phyloP scores from a whole-genome alignment of 83 land plant species.

The Picea abies region DNA sequence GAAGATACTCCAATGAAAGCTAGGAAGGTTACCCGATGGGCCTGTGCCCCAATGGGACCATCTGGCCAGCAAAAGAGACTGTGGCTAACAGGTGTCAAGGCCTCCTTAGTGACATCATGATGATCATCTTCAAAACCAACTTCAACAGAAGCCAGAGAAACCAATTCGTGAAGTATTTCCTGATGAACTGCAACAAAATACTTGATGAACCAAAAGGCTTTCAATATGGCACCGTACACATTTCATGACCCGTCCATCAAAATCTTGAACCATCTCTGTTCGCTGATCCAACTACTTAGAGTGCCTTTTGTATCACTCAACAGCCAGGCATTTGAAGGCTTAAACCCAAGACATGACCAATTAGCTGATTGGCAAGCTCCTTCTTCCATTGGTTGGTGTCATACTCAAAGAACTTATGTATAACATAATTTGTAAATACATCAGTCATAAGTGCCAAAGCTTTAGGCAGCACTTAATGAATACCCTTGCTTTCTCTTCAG shows the following conservation, averaged over 20 bases:
- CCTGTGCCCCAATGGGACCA: slow-evolving; percentile 86
- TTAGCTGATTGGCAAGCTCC: slow-evolving; percentile 60
- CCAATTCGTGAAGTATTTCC: slow-evolving; percentile 86
- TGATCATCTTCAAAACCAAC: slow-evolving; percentile 90
- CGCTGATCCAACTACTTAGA: background rate
- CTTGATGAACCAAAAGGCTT: background rate
- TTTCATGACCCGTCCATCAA: background rate
- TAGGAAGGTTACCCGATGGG: slow-evolving; percentile 89
- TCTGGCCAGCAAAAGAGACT: slow-evolving; percentile 50
- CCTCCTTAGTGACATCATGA: slow-evolving; percentile 98
- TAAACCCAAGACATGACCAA: slow-evolving; percentile 56
- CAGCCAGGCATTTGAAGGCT: slow-evolving; percentile 89
- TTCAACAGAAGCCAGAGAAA: slow-evolving; percentile 86
- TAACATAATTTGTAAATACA: too few species aligned
- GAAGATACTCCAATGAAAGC: slow-evolving; percentile 68
- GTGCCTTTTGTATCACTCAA: slow-evolving; percentile 78
- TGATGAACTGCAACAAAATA: slow-evolving; percentile 11
- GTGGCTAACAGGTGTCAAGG: slow-evolving; percentile 86
- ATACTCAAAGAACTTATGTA: too few species aligned
- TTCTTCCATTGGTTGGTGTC: slow-evolving; percentile 35
- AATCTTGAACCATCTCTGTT: background rate
- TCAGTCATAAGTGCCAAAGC: too few species aligned
- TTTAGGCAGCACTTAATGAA: too few species aligned
- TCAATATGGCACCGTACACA: background rate
- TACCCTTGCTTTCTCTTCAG: too few species aligned